Percentiles rank a stretch among this genome's conserved stretches.
Evolutionary conservation across 306 rosid species (phyloP).

Genomic region (Dalbergia cochinchinensis): DNA sequence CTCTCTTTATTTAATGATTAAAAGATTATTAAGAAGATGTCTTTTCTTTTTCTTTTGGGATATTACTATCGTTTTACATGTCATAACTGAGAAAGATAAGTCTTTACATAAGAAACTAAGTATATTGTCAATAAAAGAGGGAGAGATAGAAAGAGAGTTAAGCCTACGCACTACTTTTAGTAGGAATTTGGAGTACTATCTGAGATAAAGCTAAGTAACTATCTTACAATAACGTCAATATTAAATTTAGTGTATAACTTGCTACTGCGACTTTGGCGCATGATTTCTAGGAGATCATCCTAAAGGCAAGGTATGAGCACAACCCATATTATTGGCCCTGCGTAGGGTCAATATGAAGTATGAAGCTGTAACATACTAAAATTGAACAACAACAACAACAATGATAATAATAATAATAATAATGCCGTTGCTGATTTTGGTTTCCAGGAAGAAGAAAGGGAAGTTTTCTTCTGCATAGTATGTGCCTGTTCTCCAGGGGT

Average conservation of each 20-base stretch:
- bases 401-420: neutral
- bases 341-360: neutral
- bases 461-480: neutral
- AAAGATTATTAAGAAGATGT: too few species aligned
- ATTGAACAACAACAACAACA: neutral
- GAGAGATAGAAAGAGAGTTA: neutral
- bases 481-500: neutral
- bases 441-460: slow-evolving; percentile 16
- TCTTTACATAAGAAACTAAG: neutral
- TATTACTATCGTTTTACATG: neutral
- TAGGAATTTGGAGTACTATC: neutral
- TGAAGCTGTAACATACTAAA: neutral
- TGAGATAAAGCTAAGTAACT: neutral
- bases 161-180: neutral
- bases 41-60: too few species aligned
- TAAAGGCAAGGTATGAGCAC: neutral
- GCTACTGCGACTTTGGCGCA: neutral
- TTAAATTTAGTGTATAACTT: slow-evolving; percentile 20
- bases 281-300: slow-evolving; percentile 9
- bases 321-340: neutral
- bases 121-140: neutral
- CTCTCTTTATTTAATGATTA: neutral
- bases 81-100: neutral
- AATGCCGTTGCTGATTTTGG: slow-evolving; percentile 14
- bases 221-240: neutral